Evolutionary conservation across 306 rosid genomes (phyloP), one percentile per base, ranked within the genome.

Genomic region (Begonia loranthoides): DNA sequence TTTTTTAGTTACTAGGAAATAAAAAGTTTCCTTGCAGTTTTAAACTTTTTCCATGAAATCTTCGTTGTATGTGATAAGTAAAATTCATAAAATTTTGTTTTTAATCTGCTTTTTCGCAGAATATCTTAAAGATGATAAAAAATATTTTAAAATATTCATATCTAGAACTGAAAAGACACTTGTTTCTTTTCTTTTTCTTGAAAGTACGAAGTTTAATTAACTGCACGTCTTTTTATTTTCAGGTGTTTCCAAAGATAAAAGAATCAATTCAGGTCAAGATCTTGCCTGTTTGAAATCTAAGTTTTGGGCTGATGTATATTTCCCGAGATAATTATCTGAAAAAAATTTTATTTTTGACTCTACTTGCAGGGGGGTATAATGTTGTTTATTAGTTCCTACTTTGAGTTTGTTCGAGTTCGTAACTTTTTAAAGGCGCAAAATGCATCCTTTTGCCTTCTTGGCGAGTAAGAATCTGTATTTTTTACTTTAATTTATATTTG

Each of bases 211-310:
- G 22, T 19, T 19, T 19, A 19, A 19, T 19, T 19, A 19, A 19
- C 22, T 19, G 22, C 22, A 28, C 59, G 55, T 16, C 47, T 71
- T 50, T 72, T 61, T 45, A 50, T 39, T 47, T 74, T 52, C 82
- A 89, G 95, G 81, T 85, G 70, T 89, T 85, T 62, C 97, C 97
- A 44, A 80, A 78, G 71, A 78, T 89, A 50, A 79, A 82, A 61
- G 84, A 79, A 57, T 79, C 93, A 33, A 74, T 69, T 51, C 76
- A 85, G 95, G 97, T 89, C 36, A 58, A 41, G 24, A 9, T 58
- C n/a, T 19, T 1, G 19, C 36, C 9, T 41, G 13, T 14, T 36
- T 15, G 47, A 22, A 13, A 11, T 17, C 13, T 14, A 19, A 14
- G 24, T 50, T 60, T 10, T 49, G 4, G 21, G 22, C 21, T 28